These are phyloP conservation scores for Stereum hirsutum DNA, from an alignment of 1,284 basidiomycete species.

Conservation along the genomic window DNA sequence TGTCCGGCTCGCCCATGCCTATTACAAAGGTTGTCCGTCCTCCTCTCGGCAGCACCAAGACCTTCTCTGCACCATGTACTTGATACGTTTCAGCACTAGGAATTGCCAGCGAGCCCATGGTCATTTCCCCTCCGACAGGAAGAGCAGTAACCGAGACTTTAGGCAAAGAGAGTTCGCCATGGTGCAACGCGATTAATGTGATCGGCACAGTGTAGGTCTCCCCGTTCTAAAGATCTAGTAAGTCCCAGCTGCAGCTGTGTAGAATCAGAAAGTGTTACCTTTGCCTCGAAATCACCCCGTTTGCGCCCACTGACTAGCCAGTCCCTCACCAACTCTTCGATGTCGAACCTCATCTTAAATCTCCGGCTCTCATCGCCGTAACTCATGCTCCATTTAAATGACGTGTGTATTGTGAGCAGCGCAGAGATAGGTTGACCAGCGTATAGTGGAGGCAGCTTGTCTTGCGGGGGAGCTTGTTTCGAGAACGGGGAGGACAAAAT, in stretches of 20 bases:
- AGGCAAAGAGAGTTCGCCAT: slow-evolving; percentile 66
- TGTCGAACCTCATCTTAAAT: slow-evolving; percentile 62
- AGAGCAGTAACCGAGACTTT: slow-evolving; percentile 57
- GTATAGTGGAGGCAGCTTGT: slow-evolving; percentile 40
- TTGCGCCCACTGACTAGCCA: slow-evolving; percentile 81
- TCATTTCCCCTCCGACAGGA: slow-evolving; percentile 36
- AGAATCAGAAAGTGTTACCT: slow-evolving; percentile 28
- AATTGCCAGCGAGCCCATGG: slow-evolving; percentile 46
- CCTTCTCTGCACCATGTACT: slow-evolving; percentile 64
- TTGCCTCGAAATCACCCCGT: slow-evolving; percentile 66
- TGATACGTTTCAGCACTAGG: slow-evolving; percentile 70
- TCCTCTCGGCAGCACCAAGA: slow-evolving; percentile 66
- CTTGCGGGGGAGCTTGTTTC: slow-evolving; percentile 11
- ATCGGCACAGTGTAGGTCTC: slow-evolving; percentile 46
- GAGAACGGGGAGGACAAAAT: slow-evolving; percentile 30
- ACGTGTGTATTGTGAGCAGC: slow-evolving; percentile 52
- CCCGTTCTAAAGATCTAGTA: slow-evolving; percentile 37
- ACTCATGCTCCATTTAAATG: slow-evolving; percentile 63
- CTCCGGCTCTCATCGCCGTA: slow-evolving; percentile 30
- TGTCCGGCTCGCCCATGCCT: slow-evolving; percentile 54
- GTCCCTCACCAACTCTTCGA: slow-evolving; percentile 67
- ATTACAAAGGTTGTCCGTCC: slow-evolving; percentile 75
- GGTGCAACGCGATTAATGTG: slow-evolving; percentile 70
- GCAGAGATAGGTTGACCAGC: slow-evolving; percentile 74
- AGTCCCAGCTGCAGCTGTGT: slow-evolving; percentile 1